Evolutionary conservation across 768 basidiomycete genomes (phyloP), one percentile per base, ranked within the genome.

Genomic region (Lactarius quietus): DNA sequence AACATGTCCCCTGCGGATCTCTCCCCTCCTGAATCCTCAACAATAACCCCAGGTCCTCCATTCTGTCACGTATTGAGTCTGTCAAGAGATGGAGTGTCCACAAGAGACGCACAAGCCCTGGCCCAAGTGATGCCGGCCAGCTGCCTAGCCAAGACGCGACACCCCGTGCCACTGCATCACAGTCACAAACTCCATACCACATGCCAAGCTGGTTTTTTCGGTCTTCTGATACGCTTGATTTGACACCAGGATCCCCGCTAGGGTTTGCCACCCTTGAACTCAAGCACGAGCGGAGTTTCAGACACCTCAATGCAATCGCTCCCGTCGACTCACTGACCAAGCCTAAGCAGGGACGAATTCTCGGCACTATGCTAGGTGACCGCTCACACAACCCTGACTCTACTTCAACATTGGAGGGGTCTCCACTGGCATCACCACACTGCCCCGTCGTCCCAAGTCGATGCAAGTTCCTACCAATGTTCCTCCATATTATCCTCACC

Each of bases 11-110:
- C 70, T n/a, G 64, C 74, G 36, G 60, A 72, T 67, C 43, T 71
- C 36, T 68, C 69, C 23, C 52, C 70, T 54, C 71, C 78, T 2
- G 74, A 76, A 36, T 72, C 75, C 8, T 68, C 75, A n/a, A n/a
- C 3, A 72, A 74, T 1, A 68, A 70, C 1, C 70, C 72, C 28
- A 81, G 77, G 69, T 74, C 77, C 0, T 82, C 82, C 0, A 75
- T 85, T 3, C 74, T 85, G 6, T 80, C 82, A 5, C 80, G 84
- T 52, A 82, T 85, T 54, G 83, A 84, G 26, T 83, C 83, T 3
- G 82, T 86, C 58, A 85, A 83, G 75, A 80, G 76, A 69, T 85
- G 84, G 84, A 78, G 81, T 1, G 74, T 71, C 15, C 76, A 81
- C 26, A 77, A 76, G 71, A 82, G 81, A 65, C 74, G 80, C 57